Base-by-base conservation (phyloP, 306 rosid species). In the Acacia acuminata region DNA sequence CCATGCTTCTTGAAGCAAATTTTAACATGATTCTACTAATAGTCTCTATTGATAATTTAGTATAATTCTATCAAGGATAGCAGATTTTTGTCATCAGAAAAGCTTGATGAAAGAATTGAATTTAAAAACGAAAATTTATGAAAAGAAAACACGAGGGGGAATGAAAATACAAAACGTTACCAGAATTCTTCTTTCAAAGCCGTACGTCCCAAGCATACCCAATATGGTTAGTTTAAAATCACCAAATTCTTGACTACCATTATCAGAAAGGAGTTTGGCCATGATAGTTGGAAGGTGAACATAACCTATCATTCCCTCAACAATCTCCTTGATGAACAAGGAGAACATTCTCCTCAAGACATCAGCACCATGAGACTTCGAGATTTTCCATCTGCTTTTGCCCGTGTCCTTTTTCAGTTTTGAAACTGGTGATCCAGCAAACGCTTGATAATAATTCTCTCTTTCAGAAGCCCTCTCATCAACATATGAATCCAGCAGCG, bases 161-260 rank as follows among this genome's bases (percentile, higher is more conserved):
- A 30, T 36, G 32, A 58, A 73, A 22, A 60, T 48, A 81, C 56
- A 71, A 64, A 67, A 56, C 24, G 42, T 58, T 92, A 96, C 99
- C 98, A 96, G 97, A 82, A 94, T 96, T 94, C 98, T 90, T 85
- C 94, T 91, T 91, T 96, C 99, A 30, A 96, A 96, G 83, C 98
- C 97, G 83, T 92, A 94, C 34, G 92, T 94, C 87, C 94, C 98
- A 2, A 96, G 94, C 98, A 96, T 91, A 42, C 99, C 99, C 90
- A 96, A 85, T 83, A 96, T 91, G 73, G 99, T 94, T 79, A 89
- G 88, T 77, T 96, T 96, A 74, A 94, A 96, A 90, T 94, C 98
- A 19, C 99, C 99, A 84, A 94, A 96, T 82, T 96, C 99, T 85
- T 92, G 98, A 86, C 84, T 87, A 66, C 99, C 94, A 78, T 96